Conservation (phyloP, 192 early-diverging fungal genomes). For the Backusella circina region DNA sequence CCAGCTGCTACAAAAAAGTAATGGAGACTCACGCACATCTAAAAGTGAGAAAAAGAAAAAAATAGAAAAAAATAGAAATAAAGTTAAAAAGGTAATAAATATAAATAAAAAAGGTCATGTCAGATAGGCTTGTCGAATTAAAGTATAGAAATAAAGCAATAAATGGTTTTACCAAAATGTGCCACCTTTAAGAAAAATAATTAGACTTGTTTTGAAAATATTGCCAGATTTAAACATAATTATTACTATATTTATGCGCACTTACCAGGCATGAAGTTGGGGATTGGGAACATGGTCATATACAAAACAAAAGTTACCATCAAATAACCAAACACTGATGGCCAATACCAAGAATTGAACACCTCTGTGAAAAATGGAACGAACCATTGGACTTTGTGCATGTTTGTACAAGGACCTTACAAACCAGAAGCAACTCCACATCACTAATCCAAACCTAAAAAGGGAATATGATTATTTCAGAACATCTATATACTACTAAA, state of each 20-base stretch:
- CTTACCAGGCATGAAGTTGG: constrained; percentile 32
- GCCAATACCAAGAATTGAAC: constrained; percentile 14
- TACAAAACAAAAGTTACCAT: constrained; percentile 32
- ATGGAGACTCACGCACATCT: constrained; percentile 31
- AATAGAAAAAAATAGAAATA: not conserved
- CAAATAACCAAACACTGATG: constrained; percentile 31
- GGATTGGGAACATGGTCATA: constrained; percentile 27
- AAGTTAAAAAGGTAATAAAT: not conserved
- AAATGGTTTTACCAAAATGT: constrained; percentile 2
- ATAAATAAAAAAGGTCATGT: not conserved
- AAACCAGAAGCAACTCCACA: constrained; percentile 34
- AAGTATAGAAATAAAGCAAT: constrained; percentile 1
- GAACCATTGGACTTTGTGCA: constrained; percentile 1
- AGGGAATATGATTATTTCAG: not conserved
- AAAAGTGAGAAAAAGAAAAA: not conserved
- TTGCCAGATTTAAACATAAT: not conserved
- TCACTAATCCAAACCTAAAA: constrained; percentile 23
- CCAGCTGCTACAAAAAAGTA: constrained; percentile 24
- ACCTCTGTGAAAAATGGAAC: constrained; percentile 17
- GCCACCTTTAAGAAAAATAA: constrained; percentile 7
- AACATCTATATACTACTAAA: no score
- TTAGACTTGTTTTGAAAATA: not conserved
- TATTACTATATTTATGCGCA: not conserved
- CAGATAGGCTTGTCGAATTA: constrained; percentile 2
- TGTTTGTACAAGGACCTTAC: constrained; percentile 28